phyloP scores from a whole-genome alignment of 306 rosid genomes.

The Trifolium fragiferum region DNA sequence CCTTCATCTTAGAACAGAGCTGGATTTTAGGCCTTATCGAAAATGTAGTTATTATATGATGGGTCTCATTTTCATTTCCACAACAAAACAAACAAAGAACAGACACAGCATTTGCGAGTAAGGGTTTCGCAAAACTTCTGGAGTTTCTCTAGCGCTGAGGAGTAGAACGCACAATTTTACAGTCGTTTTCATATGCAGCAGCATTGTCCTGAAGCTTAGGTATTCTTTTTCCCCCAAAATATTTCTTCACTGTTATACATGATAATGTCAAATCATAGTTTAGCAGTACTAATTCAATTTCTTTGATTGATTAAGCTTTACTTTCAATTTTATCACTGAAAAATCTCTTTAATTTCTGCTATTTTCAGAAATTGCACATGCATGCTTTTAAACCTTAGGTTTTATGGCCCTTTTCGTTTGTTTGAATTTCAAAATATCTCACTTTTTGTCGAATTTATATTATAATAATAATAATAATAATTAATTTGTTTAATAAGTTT shows the following conservation, averaged over 20 bases:
- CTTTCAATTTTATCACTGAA: conserved; percentile 10
- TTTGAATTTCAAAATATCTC: neutral
- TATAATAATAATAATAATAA: neutral
- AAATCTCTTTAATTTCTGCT: neutral
- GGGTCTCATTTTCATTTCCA: neutral
- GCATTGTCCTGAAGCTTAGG: conserved; percentile 41
- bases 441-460: neutral
- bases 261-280: conserved; percentile 1
- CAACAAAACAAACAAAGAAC: too few relatives aligned
- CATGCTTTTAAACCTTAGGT: conserved; percentile 22
- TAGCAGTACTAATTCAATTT: conserved; percentile 20
- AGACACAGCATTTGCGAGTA: neutral
- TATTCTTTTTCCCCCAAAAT: conserved; percentile 12
- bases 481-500: neutral
- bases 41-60: too few relatives aligned
- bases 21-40: neutral
- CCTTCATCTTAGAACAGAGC: neutral
- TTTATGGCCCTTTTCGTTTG: neutral
- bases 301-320: neutral
- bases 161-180: neutral
- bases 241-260: neutral
- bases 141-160: conserved; percentile 29
- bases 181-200: conserved; percentile 34
- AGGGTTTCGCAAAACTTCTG: conserved; percentile 5
- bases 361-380: conserved; percentile 4